A percentile compares a stretch with the other conserved stretches of the same genome.
phyloP scores from a whole-genome alignment of 2,329 filamentous ascomycete genomes.

The Penicillium capsulatum region DNA sequence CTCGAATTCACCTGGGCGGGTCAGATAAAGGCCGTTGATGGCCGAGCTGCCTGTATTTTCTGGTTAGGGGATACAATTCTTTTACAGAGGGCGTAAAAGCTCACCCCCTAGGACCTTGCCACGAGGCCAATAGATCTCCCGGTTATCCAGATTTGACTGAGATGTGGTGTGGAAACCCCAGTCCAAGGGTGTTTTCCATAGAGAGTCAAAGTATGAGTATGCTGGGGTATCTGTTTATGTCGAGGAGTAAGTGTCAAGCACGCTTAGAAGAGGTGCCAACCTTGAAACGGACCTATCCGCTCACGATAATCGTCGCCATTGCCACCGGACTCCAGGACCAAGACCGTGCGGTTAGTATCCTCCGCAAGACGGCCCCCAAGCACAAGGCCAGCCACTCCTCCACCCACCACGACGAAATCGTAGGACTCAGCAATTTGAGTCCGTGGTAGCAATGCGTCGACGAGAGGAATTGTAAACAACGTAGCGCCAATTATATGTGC shows the following conservation, averaged over 20 bases:
- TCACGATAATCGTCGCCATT: slow-evolving; percentile 33
- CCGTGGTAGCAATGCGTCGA: slow-evolving; percentile 23
- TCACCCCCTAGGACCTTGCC: slow-evolving; percentile 34
- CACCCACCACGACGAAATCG: slow-evolving; percentile 48
- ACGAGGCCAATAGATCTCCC: slow-evolving; percentile 32
- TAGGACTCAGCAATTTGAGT: slow-evolving; percentile 27
- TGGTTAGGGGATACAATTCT: not conserved
- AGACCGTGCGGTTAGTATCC: slow-evolving; percentile 34
- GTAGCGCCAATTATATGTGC: no score
- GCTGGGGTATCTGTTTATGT: slow-evolving; percentile 35
- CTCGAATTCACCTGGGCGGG: slow-evolving; percentile 31
- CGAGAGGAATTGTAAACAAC: no score
- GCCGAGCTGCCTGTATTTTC: slow-evolving; percentile 29
- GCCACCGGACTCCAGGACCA: slow-evolving; percentile 32
- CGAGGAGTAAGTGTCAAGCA: slow-evolving; percentile 4
- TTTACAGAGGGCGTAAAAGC: slow-evolving; percentile 7
- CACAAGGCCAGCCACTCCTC: slow-evolving; percentile 52
- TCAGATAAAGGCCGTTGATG: slow-evolving; percentile 36
- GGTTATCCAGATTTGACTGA: slow-evolving; percentile 27
- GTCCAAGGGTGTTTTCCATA: slow-evolving; percentile 36
- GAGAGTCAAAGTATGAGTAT: slow-evolving; percentile 32
- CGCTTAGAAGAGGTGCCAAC: not conserved
- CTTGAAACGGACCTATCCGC: slow-evolving; percentile 29
- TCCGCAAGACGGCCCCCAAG: slow-evolving; percentile 44
- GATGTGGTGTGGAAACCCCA: slow-evolving; percentile 32